Evolutionary conservation across 495 filamentous ascomycete species (phyloP), one percentile per base, ranked within the genome.

Genomic region (Annulohypoxylon maeteangense): DNA sequence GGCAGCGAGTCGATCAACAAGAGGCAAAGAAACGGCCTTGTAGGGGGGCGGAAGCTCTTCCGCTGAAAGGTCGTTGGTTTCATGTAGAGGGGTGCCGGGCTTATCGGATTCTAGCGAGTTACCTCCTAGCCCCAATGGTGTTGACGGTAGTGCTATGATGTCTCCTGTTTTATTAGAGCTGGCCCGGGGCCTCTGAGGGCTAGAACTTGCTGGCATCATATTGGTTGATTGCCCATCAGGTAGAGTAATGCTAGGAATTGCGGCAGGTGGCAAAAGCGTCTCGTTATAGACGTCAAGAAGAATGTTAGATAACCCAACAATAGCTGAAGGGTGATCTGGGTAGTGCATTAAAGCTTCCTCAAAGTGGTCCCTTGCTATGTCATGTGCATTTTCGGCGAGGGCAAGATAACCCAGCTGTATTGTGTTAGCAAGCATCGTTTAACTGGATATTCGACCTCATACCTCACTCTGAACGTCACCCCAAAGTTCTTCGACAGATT

Each of bases 221-320:
- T 67, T 65, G 44, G 66, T 58, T 6, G 57, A 20, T 47, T 40
- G 67, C 14, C 72, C 64, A 55, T 65, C 67, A 18, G 65, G 55
- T 25, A 56, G 18, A 16, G 51, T 22, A n/a, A 75, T 68, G 23
- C 76, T 76, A 6, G 82, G 78, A 3, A 84, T 79, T 31, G 81
- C 76, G 1, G 84, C 81, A 14, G 78, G 79, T 3, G 83, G 85
- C 12, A 83, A 80, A 55, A 88, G 81, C 48, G 79, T 89, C 75
- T 91, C 85, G 62, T 86, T 85, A 80, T 92, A 95, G n/a, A 94
- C 89, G 73, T 97, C 93, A 56, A 98, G 84, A 7, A 98, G 87
- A 25, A 98, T 86, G 66, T 91, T 92, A 20, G 91, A 93, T 40
- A 98, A 83, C 4, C 89, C 90, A 36, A 98, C 90, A 23, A 90